Evolutionary conservation across 129 eudicot species (phyloP).

Genomic region (Erigeron canadensis): DNA sequence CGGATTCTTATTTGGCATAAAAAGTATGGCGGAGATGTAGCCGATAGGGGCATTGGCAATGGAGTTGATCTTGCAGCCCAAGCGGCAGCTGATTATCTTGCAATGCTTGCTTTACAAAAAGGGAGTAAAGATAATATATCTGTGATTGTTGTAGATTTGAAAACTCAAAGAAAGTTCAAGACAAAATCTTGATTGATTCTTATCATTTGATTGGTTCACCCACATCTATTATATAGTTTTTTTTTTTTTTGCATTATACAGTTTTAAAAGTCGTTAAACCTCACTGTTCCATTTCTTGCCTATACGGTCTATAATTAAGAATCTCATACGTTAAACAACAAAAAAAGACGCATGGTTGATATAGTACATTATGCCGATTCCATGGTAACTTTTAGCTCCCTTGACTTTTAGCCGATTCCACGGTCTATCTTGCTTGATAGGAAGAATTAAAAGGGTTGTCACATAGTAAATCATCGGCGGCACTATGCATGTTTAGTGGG

Average conservation of each 20-base stretch:
- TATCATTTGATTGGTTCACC: slow-evolving; percentile 10
- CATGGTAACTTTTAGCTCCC: neutral
- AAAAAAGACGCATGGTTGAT: neutral
- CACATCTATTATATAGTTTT: slow-evolving; percentile 13
- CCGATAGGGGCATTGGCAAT: slow-evolving; percentile 32
- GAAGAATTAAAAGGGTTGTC: neutral
- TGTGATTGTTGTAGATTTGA: slow-evolving; percentile 73
- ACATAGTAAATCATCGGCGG: neutral
- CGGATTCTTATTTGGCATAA: slow-evolving; percentile 71
- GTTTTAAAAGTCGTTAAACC: no score
- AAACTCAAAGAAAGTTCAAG: slow-evolving; percentile 71
- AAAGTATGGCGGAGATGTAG: slow-evolving; percentile 48
- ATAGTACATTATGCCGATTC: neutral
- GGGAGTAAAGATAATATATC: slow-evolving; percentile 77
- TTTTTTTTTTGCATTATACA: neutral
- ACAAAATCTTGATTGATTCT: slow-evolving; percentile 42
- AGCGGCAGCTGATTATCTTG: slow-evolving; percentile 72
- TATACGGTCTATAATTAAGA: no score
- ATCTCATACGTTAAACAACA: neutral
- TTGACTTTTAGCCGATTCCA: neutral
- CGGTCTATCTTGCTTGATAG: neutral
- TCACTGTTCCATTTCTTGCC: neutral
- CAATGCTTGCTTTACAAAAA: slow-evolving; percentile 60
- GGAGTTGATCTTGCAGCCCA: slow-evolving; percentile 68
- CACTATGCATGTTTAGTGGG: neutral